Evolutionary conservation across 371 early-diverging fungal species (phyloP), one percentile per base, ranked within the genome.

Genomic region (Lichtheimia hyalospora): DNA sequence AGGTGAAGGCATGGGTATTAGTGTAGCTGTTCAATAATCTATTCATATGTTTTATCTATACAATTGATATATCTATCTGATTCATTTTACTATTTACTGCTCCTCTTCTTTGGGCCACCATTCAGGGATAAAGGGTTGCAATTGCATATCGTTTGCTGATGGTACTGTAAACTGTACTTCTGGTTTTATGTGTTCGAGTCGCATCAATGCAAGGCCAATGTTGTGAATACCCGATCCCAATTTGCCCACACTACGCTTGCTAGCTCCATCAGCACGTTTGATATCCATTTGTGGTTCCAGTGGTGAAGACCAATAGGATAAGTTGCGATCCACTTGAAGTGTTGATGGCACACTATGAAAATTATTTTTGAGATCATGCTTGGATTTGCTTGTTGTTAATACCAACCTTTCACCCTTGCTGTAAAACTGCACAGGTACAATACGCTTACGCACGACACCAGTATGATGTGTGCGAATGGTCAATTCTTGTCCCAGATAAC

Each of bases 401-500:
- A 25, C 72, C 60, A 79, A 76, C 80, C 64, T 62, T 24, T 80
- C 78, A 18, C 63, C 68, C 18, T 73, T 62, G 3, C 55, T 58
- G 49, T 73, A 83, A 20, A 80, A 62, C 60, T 92, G 86, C 6
- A 96, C 83, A 4, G 98, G 97, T 20, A 97, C 83, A 20, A 97
- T 81, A 41, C 97, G 87, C 76, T 96, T 96, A 44, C 98, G 86
- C 40, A 91, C 90, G 5, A 96, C 94, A 14, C 99, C 99, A 15
- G 89, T 92, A 68, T 97, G 97, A 58, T 96, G 88, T 7, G 96
- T 98, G 49, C 98, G 86, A 70, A 96, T 96, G 0, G 96, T 96
- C 63, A 98, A 81, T 74, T 98, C 99, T 70, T 98, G 98, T 8
- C 99, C 99, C 24, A 97, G 84, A 66, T 98, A 98, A 75, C 99